Base-by-base conservation (phyloP, 108 stramenopile genomes). In the Nannochloropsis salina region DNA sequence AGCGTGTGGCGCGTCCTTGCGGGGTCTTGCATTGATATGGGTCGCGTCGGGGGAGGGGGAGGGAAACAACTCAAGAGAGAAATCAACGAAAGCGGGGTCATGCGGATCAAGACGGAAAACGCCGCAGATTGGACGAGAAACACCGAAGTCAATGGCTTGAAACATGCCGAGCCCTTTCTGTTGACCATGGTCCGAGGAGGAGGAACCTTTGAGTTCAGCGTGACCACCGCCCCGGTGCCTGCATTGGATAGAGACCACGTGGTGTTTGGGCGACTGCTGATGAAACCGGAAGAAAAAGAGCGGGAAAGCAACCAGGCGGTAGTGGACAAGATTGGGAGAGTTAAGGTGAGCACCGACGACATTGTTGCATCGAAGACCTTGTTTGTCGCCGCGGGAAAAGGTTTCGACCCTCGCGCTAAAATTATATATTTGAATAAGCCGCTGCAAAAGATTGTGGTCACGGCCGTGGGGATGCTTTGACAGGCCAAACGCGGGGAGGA, bases 371-470 rank as follows among this genome's bases (percentile, higher is more conserved):
- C 20, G 2, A 74, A 74, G 61, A 74, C 15, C 20, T 15, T 74
- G 61, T 74, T 74, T 74, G 61, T 2, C 20, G 61, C 61, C 20
- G 61, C 31, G 31, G 31, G 31, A 31, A 31, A 31, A 31, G 31
- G 31, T 31, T 31, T 74, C 3, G 61, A 74, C n/a, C 61, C 61
- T 3, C 61, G 61, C 20, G 61, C 61, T 2, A 74, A 74, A n/a
- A 74, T 74, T 8, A 74, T 74, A n/a, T 74, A 74, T 74, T 74
- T 74, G 61, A 74, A 74, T 74, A 74, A 74, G 61, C 61, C 61
- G 61, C n/a, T 74, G 61, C 61, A 74, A n/a, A 74, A 74, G 61
- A 74, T 74, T 74, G 61, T 74, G 61, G 61, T 74, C 15, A 74
- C 61, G 61, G 61, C 61, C 6, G 61, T n/a, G 61, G 61, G 61